Conservation (phyloP, 257 asterid species). For the Solanum etuberosum region DNA sequence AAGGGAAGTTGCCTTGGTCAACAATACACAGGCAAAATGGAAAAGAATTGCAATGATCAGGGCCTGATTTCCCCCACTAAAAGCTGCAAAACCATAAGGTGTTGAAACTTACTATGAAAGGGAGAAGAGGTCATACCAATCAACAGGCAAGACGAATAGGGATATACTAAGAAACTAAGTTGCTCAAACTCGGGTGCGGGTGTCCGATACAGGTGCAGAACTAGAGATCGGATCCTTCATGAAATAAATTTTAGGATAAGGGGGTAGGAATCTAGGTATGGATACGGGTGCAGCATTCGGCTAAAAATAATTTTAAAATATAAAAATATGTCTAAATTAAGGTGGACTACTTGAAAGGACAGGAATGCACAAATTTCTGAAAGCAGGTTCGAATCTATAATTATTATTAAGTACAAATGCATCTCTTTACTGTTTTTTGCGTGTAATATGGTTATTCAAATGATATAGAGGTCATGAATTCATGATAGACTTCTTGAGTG, state of each 20-base stretch:
- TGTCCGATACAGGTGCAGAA: not conserved
- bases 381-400: too few relatives aligned
- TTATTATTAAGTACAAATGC: not conserved
- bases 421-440: not conserved
- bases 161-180: not conserved
- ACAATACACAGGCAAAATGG: not conserved
- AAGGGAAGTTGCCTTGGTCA: not conserved
- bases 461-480: not conserved
- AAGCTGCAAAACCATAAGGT: not conserved
- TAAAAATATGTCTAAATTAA: not conserved
- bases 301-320: too few relatives aligned
- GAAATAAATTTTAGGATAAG: not conserved
- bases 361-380: not conserved
- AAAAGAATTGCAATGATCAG: not conserved
- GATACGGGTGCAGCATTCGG: not conserved
- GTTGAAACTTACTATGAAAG: not conserved
- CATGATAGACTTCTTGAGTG: not conserved
- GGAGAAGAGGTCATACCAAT: not conserved
- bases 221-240: not conserved
- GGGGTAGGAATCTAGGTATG: not conserved
- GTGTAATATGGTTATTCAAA: not conserved
- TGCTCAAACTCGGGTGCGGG: not conserved
- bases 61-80: not conserved
- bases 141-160: not conserved
- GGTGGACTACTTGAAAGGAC: not conserved